Base-by-base conservation (phyloP, 306 rosid genomes). In the Castanopsis chinensis region DNA sequence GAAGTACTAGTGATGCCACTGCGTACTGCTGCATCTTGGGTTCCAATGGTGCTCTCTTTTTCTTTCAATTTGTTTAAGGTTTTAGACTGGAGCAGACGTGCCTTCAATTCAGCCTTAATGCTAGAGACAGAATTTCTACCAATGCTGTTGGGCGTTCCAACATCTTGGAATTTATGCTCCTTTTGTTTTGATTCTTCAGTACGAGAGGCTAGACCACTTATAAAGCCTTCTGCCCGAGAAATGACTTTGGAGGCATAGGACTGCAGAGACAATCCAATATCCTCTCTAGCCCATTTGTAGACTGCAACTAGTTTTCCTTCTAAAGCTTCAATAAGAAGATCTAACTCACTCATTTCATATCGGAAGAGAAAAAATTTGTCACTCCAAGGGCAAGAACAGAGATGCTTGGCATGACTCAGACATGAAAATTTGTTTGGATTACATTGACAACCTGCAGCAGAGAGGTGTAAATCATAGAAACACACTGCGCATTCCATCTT, bases 401-500 rank as follows among this genome's bases (percentile, higher is more conserved):
- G 82, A 80, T 89, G 92, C 84, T 86, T 95, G 35, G 91, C 92
- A 63, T 95, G 99, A 80, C 81, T 43, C 72, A 93, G 91, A 81
- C 99, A 93, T 0, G 92, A 92, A 86, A 84, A 91, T 83, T 73
- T 88, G 83, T 87, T 83, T 10, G 78, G 72, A 69, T 92, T 89
- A 78, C 99, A 95, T 33, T 79, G 82, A 80, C 99, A 95, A 57
- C 85, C 79, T 54, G 87, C 88, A 18, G 98, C 99, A 43, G 97
- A 89, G 51, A 91, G 75, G 89, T 91, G 89, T 49, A 95, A 86
- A 84, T 90, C 98, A 43, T 78, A 78, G 54, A 85, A 86, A 76
- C 99, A 95, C 79, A 89, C 76, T 70, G 89, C 51, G 81, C 99
- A 95, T 83, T 93, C 98, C 85, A 88, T 88, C 83, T 87, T 95